Conservation (phyloP, 2,329 filamentous ascomycete species). For the Colletotrichum tamarilloi region DNA sequence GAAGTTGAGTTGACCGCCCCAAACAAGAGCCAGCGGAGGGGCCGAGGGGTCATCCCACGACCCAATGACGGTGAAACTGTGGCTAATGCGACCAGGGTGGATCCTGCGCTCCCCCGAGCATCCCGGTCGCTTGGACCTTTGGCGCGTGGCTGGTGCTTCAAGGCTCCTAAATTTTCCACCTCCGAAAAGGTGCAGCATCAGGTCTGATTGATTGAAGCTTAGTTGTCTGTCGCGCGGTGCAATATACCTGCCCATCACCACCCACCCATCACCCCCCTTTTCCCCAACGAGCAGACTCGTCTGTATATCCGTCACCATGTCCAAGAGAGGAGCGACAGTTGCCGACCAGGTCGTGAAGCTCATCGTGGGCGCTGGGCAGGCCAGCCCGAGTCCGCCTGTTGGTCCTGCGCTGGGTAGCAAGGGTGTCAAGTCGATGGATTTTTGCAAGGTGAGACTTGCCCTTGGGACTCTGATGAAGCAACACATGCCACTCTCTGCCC, state of each 20-base stretch:
- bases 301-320: constrained; percentile 55
- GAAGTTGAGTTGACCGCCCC: constrained; percentile 34
- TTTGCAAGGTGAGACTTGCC: constrained; percentile 82
- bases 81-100: constrained; percentile 30
- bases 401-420: constrained; percentile 96
- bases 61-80: constrained; percentile 36
- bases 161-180: constrained; percentile 35
- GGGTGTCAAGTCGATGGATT: constrained; percentile 99
- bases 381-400: constrained; percentile 93
- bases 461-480: constrained; percentile 9
- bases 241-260: constrained; percentile 13
- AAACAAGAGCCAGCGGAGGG: constrained; percentile 27
- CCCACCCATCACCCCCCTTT: neutral
- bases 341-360: constrained; percentile 90
- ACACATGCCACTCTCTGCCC: constrained; percentile 32
- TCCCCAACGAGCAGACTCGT: constrained; percentile 18
- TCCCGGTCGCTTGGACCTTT: constrained; percentile 34
- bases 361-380: constrained; percentile 96
- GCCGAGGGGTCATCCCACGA: constrained; percentile 36
- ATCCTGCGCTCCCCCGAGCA: constrained; percentile 24
- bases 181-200: constrained; percentile 24
- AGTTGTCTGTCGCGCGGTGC: constrained; percentile 15
- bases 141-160: constrained; percentile 34
- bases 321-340: constrained; percentile 56
- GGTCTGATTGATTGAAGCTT: constrained; percentile 4